Base-by-base conservation (phyloP, 805 yeast species). In the Wickerhamiella occidentalis region DNA sequence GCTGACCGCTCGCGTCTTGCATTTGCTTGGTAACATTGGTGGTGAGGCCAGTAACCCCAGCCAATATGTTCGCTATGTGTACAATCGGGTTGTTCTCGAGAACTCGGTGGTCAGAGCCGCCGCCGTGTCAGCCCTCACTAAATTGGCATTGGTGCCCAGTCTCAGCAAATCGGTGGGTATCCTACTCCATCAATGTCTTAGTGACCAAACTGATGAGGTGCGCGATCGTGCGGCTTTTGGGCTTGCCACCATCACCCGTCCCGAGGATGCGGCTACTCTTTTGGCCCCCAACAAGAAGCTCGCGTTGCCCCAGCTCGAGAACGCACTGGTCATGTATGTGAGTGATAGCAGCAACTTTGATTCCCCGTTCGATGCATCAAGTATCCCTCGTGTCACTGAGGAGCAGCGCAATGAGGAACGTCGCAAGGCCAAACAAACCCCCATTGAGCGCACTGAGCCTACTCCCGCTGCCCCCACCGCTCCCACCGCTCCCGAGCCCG, bases 171-270 rank as follows among this genome's bases (percentile, higher is more conserved):
- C 87, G 49, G 83, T 90, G 58, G 74, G 74, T 57, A 82, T 83
- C 52, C 73, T 92, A 58, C 75, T 92, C 57, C 73, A 74, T 52
- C 80, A 96, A 69, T 86, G 95, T 57, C 75, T 87, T 48, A 83
- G 77, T 56, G 98, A 90, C 66, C 76, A 73, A 41, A 96, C 90
- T 64, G 98, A 90, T 67, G 98, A 90, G 68, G 98, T 92, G 29
- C 85, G 98, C 72, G 98, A 90, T 64, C 80, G 98, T 64, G 96
- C 98, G 8, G 83, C 94, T 2, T 71, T 90, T 57, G 81, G 95
- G 1, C 73, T 90, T 61, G 75, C 78, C 55, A 74, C 85, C 54
- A 68, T 68, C 28, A 62, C 72, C 6, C 68, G 68, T 22, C 63
- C 65, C 46, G 64, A 66, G 18, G 30, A 23, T 23, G 66, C 68